phyloP scores from a whole-genome alignment of 1,139 yeast species.

The Geotrichum cucujoidarum region DNA sequence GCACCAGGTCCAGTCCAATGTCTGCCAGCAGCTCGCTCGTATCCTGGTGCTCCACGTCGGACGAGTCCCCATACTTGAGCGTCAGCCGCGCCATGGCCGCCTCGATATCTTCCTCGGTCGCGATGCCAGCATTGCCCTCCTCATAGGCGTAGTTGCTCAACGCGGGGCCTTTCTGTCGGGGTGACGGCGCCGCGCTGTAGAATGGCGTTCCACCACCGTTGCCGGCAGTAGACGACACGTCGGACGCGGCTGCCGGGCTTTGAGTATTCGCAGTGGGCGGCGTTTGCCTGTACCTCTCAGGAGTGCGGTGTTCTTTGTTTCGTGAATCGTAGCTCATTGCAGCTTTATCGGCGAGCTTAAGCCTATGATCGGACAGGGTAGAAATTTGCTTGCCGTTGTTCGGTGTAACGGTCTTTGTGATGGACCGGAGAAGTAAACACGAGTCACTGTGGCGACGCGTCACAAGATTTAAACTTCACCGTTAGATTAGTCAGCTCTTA shows the following conservation, averaged over 20 bases:
- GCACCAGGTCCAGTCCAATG: slow-evolving; percentile 7
- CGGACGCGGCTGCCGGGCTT: too few species aligned
- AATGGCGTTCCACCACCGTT: neutral
- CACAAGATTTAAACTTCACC: too few species aligned
- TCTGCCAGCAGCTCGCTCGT: slow-evolving; percentile 7
- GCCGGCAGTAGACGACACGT: neutral
- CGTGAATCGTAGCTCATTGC: neutral
- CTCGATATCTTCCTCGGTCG: slow-evolving; percentile 4
- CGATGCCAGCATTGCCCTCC: neutral
- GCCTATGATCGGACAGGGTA: too few species aligned
- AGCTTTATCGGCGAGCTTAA: too few species aligned
- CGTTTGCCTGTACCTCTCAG: neutral
- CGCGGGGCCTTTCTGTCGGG: neutral
- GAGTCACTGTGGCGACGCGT: too few species aligned
- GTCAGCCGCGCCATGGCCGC: slow-evolving; percentile 8
- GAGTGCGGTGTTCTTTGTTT: neutral
- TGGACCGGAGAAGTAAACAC: too few species aligned
- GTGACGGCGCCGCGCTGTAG: neutral
- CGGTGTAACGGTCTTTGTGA: too few species aligned
- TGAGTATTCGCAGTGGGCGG: neutral
- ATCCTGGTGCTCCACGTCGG: neutral
- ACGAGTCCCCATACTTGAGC: neutral
- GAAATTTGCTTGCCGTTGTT: too few species aligned
- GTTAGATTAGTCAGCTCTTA: too few species aligned
- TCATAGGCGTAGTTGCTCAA: neutral